Conservation (phyloP, 2,329 filamentous ascomycete genomes). For the Aspergillus sp. region DNA sequence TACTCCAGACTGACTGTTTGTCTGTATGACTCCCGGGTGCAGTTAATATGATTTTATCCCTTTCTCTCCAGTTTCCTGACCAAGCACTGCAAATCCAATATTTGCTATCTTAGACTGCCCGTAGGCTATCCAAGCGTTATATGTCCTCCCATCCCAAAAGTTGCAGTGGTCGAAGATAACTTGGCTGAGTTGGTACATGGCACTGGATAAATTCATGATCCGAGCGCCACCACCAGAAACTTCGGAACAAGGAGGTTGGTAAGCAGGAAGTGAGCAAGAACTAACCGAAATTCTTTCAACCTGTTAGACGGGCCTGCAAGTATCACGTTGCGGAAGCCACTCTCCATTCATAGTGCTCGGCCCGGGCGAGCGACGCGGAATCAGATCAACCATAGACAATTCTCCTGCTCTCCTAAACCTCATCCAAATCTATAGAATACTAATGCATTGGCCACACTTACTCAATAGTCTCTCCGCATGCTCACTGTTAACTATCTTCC, state of each 20-base stretch:
- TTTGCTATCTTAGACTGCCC: slow-evolving; percentile 45
- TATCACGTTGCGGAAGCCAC: slow-evolving; percentile 28
- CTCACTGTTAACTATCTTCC: no score
- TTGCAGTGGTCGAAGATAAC: slow-evolving; percentile 43
- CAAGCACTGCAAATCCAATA: slow-evolving; percentile 38
- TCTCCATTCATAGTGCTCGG: slow-evolving; percentile 27
- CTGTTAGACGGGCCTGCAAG: slow-evolving; percentile 42
- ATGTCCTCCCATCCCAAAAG: slow-evolving; percentile 30
- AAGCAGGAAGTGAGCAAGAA: slow-evolving; percentile 34
- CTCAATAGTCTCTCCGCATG: no score
- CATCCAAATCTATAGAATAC: no score
- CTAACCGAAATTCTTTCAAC: slow-evolving; percentile 31
- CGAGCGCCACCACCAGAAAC: slow-evolving; percentile 20
- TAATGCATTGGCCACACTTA: slow-evolving; percentile 21
- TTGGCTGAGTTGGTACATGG: slow-evolving; percentile 39
- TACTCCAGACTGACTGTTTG: slow-evolving; percentile 2
- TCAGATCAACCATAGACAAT: no score
- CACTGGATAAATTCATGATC: slow-evolving; percentile 43
- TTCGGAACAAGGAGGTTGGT: slow-evolving; percentile 34
- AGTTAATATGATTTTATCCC: slow-evolving; percentile 13
- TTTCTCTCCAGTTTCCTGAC: slow-evolving; percentile 21
- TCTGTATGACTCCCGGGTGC: slow-evolving; percentile 25
- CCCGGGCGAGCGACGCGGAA: no score
- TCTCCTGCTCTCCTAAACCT: no score
- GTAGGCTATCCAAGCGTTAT: slow-evolving; percentile 35